Evolutionary conservation across 176 grass and related monocot genomes (phyloP), one percentile per base, ranked within the genome.

Genomic region (Phoenix roebelenii): DNA sequence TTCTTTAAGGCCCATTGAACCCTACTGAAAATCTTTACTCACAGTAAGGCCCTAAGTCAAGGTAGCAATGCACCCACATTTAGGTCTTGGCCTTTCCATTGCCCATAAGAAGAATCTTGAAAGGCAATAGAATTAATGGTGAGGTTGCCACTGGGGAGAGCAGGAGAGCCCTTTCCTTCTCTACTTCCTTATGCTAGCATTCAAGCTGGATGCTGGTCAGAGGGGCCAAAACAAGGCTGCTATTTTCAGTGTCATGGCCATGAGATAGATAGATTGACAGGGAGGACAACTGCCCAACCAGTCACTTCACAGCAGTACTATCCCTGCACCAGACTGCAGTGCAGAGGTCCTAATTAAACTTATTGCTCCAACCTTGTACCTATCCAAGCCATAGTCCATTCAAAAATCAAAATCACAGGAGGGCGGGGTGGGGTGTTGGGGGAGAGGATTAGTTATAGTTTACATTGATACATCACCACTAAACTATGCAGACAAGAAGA

Each of bases 201-300:
- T 18, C 52, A 67, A 71, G 69, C 69, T 74, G 64, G 76, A 70
- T 69, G 28, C 44, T 64, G 65, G 55, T 58, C 60, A 64, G 65
- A 72, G 57, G 16, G 70, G 73, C 56, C 28, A 65, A 83, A 83
- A 80, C 55, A 79, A 80, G 67, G 61, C 74, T 67, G 75, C 72
- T 67, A 60, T 73, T 55, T 66, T 54, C 77, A 60, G 71, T 55
- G 69, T 66, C 44, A 79, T 79, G 72, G 67, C 70, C 48, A 55
- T 61, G 22, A n/a, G 63, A 25, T 55, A 51, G 64, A 44, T 44
- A 12, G 6, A 56, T 44, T 72, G 70, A 63, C 55, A 68, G 23
- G 61, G 66, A 77, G 61, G 61, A 81, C 85, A 57, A 67, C 73
- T 84, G 73, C 74, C 55, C 64, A 72, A 84, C 71, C 71, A 69